phyloP scores from a whole-genome alignment of 1,284 basidiomycete genomes.

The Violaceomyces palustris region DNA sequence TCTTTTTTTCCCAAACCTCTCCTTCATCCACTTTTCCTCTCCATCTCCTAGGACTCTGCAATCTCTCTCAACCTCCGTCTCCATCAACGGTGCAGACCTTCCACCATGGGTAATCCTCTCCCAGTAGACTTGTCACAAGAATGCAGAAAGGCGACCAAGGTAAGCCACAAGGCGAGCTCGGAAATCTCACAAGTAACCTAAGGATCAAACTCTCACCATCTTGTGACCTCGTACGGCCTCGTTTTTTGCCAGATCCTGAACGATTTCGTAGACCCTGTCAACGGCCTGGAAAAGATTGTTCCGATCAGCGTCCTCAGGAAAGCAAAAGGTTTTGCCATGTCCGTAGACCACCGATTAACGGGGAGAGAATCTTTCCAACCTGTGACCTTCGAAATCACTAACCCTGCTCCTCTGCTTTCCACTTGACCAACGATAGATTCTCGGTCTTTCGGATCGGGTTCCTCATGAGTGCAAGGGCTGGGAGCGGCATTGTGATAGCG shows the following conservation, averaged over 20 bases:
- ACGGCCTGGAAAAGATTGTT: slow-evolving; percentile 47
- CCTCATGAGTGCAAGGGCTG: slow-evolving; percentile 64
- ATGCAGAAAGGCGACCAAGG: slow-evolving; percentile 59
- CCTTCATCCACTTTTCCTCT: too few relatives aligned
- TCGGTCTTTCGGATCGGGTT: slow-evolving; percentile 57
- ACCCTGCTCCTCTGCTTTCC: background rate
- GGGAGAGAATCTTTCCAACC: too few relatives aligned
- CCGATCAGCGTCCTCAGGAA: slow-evolving; percentile 58
- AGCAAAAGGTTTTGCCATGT: slow-evolving; percentile 79
- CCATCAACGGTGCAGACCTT: too few relatives aligned
- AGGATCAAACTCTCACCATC: background rate
- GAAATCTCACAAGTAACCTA: slow-evolving; percentile 11
- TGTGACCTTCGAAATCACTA: too few relatives aligned
- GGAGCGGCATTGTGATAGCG: slow-evolving; percentile 87
- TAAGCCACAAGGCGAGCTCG: slow-evolving; percentile 26
- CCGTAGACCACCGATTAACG: too few relatives aligned
- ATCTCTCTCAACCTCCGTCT: too few relatives aligned
- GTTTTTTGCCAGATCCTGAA: slow-evolving; percentile 39
- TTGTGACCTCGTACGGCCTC: slow-evolving; percentile 54
- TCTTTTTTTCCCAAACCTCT: too few relatives aligned
- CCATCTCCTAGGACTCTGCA: too few relatives aligned
- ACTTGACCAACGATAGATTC: slow-evolving; percentile 10
- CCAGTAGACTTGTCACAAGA: slow-evolving; percentile 57
- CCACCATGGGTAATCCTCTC: slow-evolving; percentile 48
- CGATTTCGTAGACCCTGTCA: slow-evolving; percentile 43